A percentile compares a stretch with the other conserved stretches of the same genome.
Evolutionary conservation across 1,284 basidiomycete genomes (phyloP).

Genomic region (Cerioporus squamosus): DNA sequence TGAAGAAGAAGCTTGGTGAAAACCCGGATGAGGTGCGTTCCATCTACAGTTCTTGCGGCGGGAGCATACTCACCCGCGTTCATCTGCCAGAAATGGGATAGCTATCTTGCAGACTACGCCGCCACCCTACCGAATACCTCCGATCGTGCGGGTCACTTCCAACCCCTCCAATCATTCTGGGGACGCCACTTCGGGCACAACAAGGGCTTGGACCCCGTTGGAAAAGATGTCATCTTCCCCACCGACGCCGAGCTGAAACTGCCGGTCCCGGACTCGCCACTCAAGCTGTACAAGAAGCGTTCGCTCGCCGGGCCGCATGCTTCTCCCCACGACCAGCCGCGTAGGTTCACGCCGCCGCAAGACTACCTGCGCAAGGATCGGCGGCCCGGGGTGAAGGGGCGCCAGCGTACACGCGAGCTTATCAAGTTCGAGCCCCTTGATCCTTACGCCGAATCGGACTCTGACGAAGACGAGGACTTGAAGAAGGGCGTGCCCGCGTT

Average conservation of each 20-base stretch:
- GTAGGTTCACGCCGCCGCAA: constrained; percentile 21
- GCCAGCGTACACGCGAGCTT: constrained; percentile 41
- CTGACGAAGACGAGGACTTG: constrained; percentile 34
- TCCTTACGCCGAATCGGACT: constrained; percentile 39
- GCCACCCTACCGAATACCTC: constrained; percentile 47
- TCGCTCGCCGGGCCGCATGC: constrained; percentile 13
- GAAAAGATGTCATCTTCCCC: constrained; percentile 34
- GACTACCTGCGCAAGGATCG: constrained; percentile 31
- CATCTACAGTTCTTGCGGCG: neutral
- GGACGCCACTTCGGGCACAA: constrained; percentile 44
- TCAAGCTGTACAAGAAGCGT: constrained; percentile 29
- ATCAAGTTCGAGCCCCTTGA: constrained; percentile 53
- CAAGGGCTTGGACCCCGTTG: constrained; percentile 19
- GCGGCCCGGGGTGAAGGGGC: constrained; percentile 21
- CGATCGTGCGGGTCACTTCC: constrained; percentile 45
- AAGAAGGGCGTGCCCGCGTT: constrained; percentile 18
- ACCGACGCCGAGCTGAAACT: constrained; percentile 34
- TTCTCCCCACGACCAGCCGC: neutral
- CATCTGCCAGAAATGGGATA: constrained; percentile 64
- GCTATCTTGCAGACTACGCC: constrained; percentile 63
- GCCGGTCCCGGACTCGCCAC: constrained; percentile 25
- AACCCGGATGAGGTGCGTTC: constrained; percentile 65
- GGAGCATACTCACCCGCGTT: neutral
- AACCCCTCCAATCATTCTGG: constrained; percentile 56
- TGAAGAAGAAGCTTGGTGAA: constrained; percentile 59